Percentiles rank a stretch among this genome's conserved stretches.
phyloP scores from a whole-genome alignment of 805 yeast genomes.

The Lachancea cidri region DNA sequence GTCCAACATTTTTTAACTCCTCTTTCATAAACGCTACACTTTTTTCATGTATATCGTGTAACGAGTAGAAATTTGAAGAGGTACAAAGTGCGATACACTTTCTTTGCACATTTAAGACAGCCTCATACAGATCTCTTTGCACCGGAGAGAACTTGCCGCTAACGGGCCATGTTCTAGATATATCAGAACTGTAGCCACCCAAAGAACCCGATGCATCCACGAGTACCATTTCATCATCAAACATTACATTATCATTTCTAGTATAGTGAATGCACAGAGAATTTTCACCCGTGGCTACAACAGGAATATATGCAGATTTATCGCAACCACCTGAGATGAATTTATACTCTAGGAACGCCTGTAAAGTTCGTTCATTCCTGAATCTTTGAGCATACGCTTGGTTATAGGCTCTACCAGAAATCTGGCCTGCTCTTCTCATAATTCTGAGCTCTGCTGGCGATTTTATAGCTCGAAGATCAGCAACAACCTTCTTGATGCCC shows the following conservation, averaged over 20 bases:
- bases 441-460: slow-evolving; percentile 69
- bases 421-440: slow-evolving; percentile 78
- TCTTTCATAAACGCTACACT: slow-evolving; percentile 54
- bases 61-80: slow-evolving; percentile 44
- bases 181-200: slow-evolving; percentile 95
- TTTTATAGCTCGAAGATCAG: slow-evolving; percentile 54
- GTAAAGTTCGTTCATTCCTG: slow-evolving; percentile 68
- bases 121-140: slow-evolving; percentile 83
- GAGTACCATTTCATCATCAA: slow-evolving; percentile 74
- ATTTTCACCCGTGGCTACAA: slow-evolving; percentile 89
- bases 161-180: slow-evolving; percentile 95
- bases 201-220: slow-evolving; percentile 93
- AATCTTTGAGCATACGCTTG: slow-evolving; percentile 68
- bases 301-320: slow-evolving; percentile 87
- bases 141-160: slow-evolving; percentile 67
- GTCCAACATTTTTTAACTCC: slow-evolving; percentile 72
- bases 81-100: slow-evolving; percentile 68
- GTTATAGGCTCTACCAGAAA: slow-evolving; percentile 80
- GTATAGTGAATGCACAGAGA: slow-evolving; percentile 92
- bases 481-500: slow-evolving; percentile 19
- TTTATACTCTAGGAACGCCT: slow-evolving; percentile 73
- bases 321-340: slow-evolving; percentile 88
- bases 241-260: slow-evolving; percentile 77
- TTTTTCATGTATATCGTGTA: slow-evolving; percentile 70
- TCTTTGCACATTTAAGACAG: slow-evolving; percentile 78